Base-by-base conservation (phyloP, 768 basidiomycete species). In the Auriscalpium orientale region DNA sequence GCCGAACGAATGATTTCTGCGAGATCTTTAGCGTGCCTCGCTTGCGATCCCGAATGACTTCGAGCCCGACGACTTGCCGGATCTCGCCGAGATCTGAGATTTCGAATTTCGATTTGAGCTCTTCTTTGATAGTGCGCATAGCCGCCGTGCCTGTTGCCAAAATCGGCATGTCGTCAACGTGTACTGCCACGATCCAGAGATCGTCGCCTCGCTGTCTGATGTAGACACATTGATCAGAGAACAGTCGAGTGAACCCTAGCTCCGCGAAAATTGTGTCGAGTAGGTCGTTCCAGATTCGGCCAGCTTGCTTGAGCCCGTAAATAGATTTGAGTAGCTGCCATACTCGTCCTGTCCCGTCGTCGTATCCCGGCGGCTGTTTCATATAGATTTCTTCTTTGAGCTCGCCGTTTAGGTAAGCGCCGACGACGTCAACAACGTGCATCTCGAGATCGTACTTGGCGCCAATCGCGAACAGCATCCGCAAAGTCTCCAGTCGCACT, bases 161-260 rank as follows among this genome's bases (percentile, higher is more conserved):
- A 50, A 72, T 62, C 4, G 63, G 62, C 51, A 68, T 64, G 46
- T 71, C 66, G 57, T 73, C 65, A 2, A 72, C 61, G 44, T 53
- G 44, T 6, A 57, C 46, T 1, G 21, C 53, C 6, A 49, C 49
- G 50, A 60, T 38, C n/a, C 55, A 47, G 38, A 64, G 33, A 4
- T n/a, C 40, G 53, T 36, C 53, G 43, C 35, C 10, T 6, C 13
- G 5, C 4, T 22, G n/a, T 8, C 18, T 6, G 15, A 52, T 21
- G 20, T 40, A 52, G 1, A 52, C 38, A 3, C n/a, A 16, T 6
- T 38, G 37, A n/a, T 52, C 51, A 8, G 38, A 20, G 3, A 11
- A 13, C 1, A 28, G n/a, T n/a, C 21, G 10, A 18, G 4, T 52
- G 38, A 6, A 52, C 8, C 51, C 20, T 16, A 50, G 22, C 15